These are phyloP conservation scores for Salmacisia buchloeana DNA, from an alignment of 1,284 basidiomycete genomes.

Conservation along the genomic window DNA sequence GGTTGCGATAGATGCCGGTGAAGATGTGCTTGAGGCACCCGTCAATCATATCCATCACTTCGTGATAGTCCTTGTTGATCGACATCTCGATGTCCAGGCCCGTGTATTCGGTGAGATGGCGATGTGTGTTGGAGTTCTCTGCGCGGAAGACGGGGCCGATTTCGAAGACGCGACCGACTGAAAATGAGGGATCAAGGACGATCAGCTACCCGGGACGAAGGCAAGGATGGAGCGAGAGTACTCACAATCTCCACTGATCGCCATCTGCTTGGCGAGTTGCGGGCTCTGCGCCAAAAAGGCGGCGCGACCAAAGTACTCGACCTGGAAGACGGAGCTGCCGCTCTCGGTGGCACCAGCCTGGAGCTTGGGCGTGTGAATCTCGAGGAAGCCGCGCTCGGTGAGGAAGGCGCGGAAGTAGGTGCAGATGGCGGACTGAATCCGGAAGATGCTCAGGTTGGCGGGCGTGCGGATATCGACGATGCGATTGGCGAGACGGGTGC, in stretches of 20 bases:
- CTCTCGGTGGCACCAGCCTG: constrained; percentile 45
- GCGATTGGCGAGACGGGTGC: constrained; percentile 41
- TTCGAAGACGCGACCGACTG: constrained; percentile 42
- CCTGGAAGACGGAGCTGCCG: constrained; percentile 41
- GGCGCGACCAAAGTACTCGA: constrained; percentile 45
- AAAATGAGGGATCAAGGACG: neutral
- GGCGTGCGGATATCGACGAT: constrained; percentile 44
- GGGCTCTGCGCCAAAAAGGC: constrained; percentile 45
- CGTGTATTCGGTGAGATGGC: constrained; percentile 47
- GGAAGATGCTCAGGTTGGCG: constrained; percentile 41
- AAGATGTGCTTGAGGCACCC: constrained; percentile 46
- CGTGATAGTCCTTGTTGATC: constrained; percentile 40
- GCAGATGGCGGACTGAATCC: constrained; percentile 41
- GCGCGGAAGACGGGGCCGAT: constrained; percentile 48
- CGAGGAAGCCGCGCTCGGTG: constrained; percentile 30
- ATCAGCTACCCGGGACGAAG: neutral
- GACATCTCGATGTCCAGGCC: constrained; percentile 48
- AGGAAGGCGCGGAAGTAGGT: constrained; percentile 39
- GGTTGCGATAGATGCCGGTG: constrained; percentile 23
- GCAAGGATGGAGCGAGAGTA: neutral
- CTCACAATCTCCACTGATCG: constrained; percentile 34
- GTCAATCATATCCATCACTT: constrained; percentile 42
- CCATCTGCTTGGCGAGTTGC: constrained; percentile 48
- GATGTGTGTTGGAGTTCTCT: constrained; percentile 46
- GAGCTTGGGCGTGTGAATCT: constrained; percentile 47